Percentiles rank a stretch among this genome's conserved stretches.
Conservation (phyloP, 768 basidiomycete genomes). For the Mycena filopes region DNA sequence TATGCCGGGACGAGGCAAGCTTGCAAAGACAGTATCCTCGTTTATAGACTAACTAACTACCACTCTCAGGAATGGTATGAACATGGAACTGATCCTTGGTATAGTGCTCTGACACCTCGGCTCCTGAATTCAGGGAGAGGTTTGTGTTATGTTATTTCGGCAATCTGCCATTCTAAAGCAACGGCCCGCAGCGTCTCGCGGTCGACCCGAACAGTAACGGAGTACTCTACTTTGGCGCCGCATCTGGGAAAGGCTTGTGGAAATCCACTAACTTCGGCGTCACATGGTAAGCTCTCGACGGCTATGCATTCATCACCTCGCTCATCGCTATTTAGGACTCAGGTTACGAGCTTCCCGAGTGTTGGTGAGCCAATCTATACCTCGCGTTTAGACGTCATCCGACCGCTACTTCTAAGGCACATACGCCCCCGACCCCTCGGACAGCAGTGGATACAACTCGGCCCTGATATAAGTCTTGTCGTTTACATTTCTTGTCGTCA, state of each 20-base stretch:
- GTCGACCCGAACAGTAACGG: constrained; percentile 72
- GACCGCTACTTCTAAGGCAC: constrained; percentile 48
- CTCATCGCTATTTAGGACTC: constrained; percentile 43
- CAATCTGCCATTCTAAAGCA: neutral
- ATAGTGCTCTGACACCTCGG: neutral
- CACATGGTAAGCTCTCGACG: constrained; percentile 49
- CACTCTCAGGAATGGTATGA: constrained; percentile 55
- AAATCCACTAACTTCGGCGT: constrained; percentile 70
- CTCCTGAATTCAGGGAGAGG: constrained; percentile 55
- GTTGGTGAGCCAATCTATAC: constrained; percentile 51
- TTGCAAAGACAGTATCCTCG: neutral
- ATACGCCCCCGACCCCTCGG: constrained; percentile 63
- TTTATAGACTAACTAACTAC: neutral
- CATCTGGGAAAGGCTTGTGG: constrained; percentile 73
- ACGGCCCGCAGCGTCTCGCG: constrained; percentile 9
- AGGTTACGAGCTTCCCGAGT: constrained; percentile 69
- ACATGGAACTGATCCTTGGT: neutral
- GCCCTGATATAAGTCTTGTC: constrained; percentile 48
- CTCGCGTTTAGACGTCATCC: neutral
- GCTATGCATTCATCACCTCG: neutral
- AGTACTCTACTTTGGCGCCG: constrained; percentile 71
- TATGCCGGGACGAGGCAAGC: constrained; percentile 65
- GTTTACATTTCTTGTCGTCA: neutral
- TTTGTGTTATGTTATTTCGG: constrained; percentile 28
- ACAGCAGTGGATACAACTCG: constrained; percentile 57